Conservation (phyloP, 2,329 filamentous ascomycete genomes). For the Trichoderma pleuroti region DNA sequence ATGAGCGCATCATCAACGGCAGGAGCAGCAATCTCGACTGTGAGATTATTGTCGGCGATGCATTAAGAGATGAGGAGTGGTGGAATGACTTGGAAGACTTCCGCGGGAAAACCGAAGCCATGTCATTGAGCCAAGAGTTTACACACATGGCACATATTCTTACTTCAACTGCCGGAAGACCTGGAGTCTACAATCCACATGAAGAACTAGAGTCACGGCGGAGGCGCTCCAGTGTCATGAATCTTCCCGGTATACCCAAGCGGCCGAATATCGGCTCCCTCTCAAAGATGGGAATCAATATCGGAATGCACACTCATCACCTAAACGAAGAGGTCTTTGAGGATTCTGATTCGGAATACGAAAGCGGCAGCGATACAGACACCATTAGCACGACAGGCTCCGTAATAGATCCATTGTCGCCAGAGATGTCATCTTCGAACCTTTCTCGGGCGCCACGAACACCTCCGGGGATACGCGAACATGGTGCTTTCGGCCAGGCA, state of each 20-base stretch:
- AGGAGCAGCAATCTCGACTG: slow-evolving; percentile 51
- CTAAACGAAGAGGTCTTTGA: slow-evolving; percentile 60
- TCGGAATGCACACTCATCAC: slow-evolving; percentile 74
- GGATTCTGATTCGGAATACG: slow-evolving; percentile 32
- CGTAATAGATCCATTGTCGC: not conserved
- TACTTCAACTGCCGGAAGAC: slow-evolving; percentile 41
- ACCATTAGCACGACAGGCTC: slow-evolving; percentile 27
- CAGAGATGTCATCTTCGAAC: not conserved
- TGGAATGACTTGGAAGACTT: slow-evolving; percentile 70
- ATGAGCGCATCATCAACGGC: slow-evolving; percentile 77
- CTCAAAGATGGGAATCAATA: slow-evolving; percentile 58
- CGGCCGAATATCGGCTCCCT: slow-evolving; percentile 53
- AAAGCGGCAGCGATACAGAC: slow-evolving; percentile 34
- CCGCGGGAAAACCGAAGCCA: slow-evolving; percentile 39
- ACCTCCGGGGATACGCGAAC: not conserved
- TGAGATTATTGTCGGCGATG: slow-evolving; percentile 59
- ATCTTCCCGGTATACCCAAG: slow-evolving; percentile 59
- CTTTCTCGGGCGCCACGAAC: slow-evolving; percentile 26
- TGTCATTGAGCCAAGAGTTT: slow-evolving; percentile 43
- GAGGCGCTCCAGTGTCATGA: slow-evolving; percentile 50
- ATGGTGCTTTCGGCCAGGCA: slow-evolving; percentile 20
- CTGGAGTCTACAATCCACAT: slow-evolving; percentile 44
- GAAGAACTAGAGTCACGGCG: slow-evolving; percentile 28
- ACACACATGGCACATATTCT: slow-evolving; percentile 43
- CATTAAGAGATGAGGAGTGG: slow-evolving; percentile 72